Percentiles rank a stretch among this genome's conserved stretches.
These are phyloP conservation scores for Penicillium manginii DNA, from an alignment of 495 filamentous ascomycete genomes.

Conservation along the genomic window DNA sequence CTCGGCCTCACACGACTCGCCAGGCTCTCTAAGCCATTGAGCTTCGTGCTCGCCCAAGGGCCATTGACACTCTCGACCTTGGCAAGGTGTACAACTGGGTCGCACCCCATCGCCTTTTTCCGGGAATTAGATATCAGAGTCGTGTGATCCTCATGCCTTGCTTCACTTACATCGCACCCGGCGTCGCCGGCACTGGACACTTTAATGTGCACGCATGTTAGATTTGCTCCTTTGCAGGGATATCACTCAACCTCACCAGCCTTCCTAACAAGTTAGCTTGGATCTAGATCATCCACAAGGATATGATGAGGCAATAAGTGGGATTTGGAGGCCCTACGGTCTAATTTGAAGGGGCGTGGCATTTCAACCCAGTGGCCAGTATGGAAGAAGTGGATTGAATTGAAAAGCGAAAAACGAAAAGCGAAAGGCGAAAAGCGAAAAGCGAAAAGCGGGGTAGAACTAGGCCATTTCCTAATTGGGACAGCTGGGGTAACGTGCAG, in stretches of 20 bases:
- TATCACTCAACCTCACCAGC: neutral
- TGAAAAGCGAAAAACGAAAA: slow-evolving; percentile 11
- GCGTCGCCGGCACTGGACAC: slow-evolving; percentile 35
- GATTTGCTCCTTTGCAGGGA: neutral
- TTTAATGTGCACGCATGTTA: slow-evolving; percentile 4
- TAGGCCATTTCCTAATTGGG: neutral
- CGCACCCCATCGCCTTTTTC: slow-evolving; percentile 30
- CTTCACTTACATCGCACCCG: slow-evolving; percentile 37
- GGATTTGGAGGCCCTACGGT: slow-evolving; percentile 7
- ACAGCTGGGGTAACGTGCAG: neutral
- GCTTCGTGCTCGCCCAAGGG: neutral
- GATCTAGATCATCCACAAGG: neutral
- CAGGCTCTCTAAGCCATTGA: too few relatives aligned
- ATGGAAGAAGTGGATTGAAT: neutral
- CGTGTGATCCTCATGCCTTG: neutral
- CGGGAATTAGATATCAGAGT: neutral
- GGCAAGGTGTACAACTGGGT: slow-evolving; percentile 31
- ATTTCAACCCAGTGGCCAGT: neutral
- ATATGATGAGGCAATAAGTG: neutral
- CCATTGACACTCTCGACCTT: slow-evolving; percentile 28
- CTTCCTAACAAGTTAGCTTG: neutral
- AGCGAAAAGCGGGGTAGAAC: neutral
- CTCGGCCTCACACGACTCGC: too few relatives aligned
- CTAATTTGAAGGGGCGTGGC: slow-evolving; percentile 15
- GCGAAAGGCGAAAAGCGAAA: slow-evolving; percentile 9